phyloP scores from a whole-genome alignment of 345 rosid species.

The Pugionium dolabratum region DNA sequence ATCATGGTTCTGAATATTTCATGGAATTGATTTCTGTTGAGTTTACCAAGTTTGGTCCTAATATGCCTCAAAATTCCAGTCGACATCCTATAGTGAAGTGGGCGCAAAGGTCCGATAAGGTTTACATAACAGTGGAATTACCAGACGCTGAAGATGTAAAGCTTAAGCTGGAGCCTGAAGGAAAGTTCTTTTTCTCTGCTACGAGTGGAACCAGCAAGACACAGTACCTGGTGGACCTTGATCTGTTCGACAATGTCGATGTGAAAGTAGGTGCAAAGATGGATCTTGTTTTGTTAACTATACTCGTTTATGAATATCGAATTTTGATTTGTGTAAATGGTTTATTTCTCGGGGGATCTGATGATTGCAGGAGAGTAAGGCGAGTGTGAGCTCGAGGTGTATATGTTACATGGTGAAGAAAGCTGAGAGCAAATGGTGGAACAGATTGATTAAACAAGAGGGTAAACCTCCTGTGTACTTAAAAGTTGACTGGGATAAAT shows the following conservation, averaged over 20 bases:
- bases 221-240: slow-evolving; percentile 51
- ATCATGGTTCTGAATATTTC: too few species aligned
- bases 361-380: slow-evolving; percentile 55
- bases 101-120: slow-evolving; percentile 58
- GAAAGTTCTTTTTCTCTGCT: slow-evolving; percentile 58
- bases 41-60: neutral
- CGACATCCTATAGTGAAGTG: slow-evolving; percentile 62
- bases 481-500: slow-evolving; percentile 65
- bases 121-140: slow-evolving; percentile 53
- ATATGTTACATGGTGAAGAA: slow-evolving; percentile 53
- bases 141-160: slow-evolving; percentile 62
- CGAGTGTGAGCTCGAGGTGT: slow-evolving; percentile 46
- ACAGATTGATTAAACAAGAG: slow-evolving; percentile 50
- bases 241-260: slow-evolving; percentile 51
- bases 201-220: slow-evolving; percentile 48
- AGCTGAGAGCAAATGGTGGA: slow-evolving; percentile 62
- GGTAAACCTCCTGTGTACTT: slow-evolving; percentile 52
- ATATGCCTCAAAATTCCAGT: slow-evolving; percentile 33
- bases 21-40: neutral
- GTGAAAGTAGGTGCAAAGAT: slow-evolving; percentile 44
- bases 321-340: slow-evolving; percentile 2
- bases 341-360: neutral
- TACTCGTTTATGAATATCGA: neutral
- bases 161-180: slow-evolving; percentile 60
- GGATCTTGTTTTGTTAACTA: neutral